Conservation (phyloP, 192 early-diverging fungal species). For the Coemansia sp. region DNA sequence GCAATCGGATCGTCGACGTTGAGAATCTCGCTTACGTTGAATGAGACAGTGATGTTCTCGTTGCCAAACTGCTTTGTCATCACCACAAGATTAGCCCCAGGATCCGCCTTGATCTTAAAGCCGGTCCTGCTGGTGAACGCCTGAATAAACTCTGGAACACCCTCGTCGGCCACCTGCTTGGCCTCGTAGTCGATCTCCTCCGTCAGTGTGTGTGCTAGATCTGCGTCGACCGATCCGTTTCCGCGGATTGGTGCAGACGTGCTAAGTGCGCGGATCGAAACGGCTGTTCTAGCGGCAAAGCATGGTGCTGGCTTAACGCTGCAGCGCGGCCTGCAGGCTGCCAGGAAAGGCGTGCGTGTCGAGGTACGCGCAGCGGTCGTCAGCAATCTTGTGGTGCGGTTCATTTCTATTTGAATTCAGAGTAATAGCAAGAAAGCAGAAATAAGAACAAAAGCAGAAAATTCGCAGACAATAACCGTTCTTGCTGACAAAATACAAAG, state of each 20-base stretch:
- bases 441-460: not conserved
- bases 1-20: slow-evolving; percentile 73
- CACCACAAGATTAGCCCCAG: slow-evolving; percentile 75
- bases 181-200: slow-evolving; percentile 78
- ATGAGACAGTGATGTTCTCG: slow-evolving; percentile 87
- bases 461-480: not conserved
- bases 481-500: not conserved
- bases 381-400: slow-evolving; percentile 23
- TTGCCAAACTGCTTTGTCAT: slow-evolving; percentile 85
- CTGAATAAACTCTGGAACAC: slow-evolving; percentile 69
- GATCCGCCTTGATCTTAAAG: slow-evolving; percentile 78
- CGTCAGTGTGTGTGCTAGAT: slow-evolving; percentile 69
- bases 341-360: not conserved
- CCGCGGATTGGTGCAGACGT: slow-evolving; percentile 24
- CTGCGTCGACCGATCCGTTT: slow-evolving; percentile 62
- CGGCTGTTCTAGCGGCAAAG: not conserved
- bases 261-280: slow-evolving; percentile 35
- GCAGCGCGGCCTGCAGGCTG: not conserved
- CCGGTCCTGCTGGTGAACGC: slow-evolving; percentile 66
- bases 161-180: slow-evolving; percentile 58
- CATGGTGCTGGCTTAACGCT: not conserved
- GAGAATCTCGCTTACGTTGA: slow-evolving; percentile 84
- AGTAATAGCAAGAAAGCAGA: not conserved
- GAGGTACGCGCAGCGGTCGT: slow-evolving; percentile 8
- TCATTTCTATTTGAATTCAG: slow-evolving; percentile 25